Evolutionary conservation across 2,329 filamentous ascomycete genomes (phyloP).

Genomic region (Penicillium vulpinum): DNA sequence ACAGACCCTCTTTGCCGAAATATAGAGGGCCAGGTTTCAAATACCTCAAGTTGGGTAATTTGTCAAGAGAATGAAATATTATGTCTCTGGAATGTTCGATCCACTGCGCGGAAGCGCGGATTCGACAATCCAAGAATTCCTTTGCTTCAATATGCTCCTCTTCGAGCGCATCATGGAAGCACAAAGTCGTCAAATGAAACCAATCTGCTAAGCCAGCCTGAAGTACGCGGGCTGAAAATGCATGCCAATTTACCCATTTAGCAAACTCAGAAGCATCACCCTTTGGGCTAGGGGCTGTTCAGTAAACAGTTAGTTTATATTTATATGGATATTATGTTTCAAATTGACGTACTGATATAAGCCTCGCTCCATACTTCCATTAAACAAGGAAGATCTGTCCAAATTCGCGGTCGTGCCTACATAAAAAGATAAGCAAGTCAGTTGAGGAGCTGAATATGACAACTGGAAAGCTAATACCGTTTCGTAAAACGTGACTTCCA

Average conservation of each 20-base stretch:
- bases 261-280: background rate
- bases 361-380: background rate
- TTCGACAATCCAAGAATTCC: background rate
- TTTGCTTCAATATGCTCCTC: background rate
- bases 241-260: background rate
- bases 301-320: background rate
- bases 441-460: background rate
- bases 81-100: background rate
- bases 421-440: background rate
- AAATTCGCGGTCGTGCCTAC: background rate
- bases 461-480: background rate
- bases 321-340: background rate
- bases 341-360: background rate
- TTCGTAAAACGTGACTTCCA: background rate
- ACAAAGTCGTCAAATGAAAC: background rate
- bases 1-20: background rate
- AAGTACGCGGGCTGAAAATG: slow-evolving; percentile 1
- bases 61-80: background rate
- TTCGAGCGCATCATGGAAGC: background rate
- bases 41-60: background rate
- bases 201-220: background rate
- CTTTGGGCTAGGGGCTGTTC: background rate
- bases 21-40: background rate
- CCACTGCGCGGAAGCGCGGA: background rate
- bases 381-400: background rate